Evolutionary conservation across 192 early-diverging fungal genomes (phyloP).

Genomic region (Rhizophagus sp.): DNA sequence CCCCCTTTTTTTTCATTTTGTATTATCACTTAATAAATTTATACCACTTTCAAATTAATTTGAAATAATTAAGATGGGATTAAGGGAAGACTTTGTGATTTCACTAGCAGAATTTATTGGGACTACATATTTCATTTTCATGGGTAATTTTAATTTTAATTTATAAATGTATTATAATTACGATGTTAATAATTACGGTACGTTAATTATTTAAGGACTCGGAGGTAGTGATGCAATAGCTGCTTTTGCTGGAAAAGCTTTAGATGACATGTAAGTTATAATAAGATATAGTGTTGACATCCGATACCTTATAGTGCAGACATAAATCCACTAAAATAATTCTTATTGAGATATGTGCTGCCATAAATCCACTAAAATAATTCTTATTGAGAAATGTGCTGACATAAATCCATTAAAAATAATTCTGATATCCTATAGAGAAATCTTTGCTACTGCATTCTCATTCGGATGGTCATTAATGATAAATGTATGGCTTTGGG

Average conservation of each 20-base stretch:
- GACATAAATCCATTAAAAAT: neutral
- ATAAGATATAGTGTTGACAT: no score
- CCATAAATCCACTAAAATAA: neutral
- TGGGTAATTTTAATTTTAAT: neutral
- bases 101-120: conserved; percentile 1
- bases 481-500: conserved; percentile 7
- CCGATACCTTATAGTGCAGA: neutral
- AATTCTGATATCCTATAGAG: neutral
- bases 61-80: no score
- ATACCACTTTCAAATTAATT: no score
- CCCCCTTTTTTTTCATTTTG: no score
- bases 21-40: no score
- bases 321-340: no score
- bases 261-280: neutral
- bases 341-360: no score
- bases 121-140: conserved; percentile 4
- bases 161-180: no score
- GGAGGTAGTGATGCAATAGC: neutral
- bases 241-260: neutral
- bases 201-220: neutral
- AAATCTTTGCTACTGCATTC: neutral
- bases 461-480: conserved; percentile 5
- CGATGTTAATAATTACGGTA: neutral
- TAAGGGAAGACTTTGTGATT: no score
- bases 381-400: neutral